A percentile compares a stretch with the other conserved stretches of the same genome.
These are phyloP conservation scores for Salix koriyanagi DNA, from an alignment of 345 rosid genomes.

Conservation along the genomic window DNA sequence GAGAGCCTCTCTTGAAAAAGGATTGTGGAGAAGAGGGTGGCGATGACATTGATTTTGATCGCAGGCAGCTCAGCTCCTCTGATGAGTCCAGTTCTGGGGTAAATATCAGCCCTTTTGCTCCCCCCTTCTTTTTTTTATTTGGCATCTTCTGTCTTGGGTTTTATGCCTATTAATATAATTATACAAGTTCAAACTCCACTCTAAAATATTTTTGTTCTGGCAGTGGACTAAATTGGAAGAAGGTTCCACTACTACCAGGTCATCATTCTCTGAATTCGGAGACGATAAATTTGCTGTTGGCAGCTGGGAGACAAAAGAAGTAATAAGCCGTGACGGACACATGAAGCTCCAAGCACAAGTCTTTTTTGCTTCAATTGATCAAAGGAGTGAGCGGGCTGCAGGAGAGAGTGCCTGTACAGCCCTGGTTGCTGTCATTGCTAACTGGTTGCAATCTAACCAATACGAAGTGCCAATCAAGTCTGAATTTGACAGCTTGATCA, in stretches of 20 bases:
- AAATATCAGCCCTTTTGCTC: not conserved
- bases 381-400: conserved; percentile 61
- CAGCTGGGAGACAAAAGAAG: conserved; percentile 60
- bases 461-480: conserved; percentile 54
- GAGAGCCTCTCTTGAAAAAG: conserved; percentile 54
- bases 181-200: not conserved
- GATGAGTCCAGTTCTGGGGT: conserved; percentile 53
- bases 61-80: conserved; percentile 57
- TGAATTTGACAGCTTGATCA: conserved; percentile 54
- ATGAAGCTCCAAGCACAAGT: conserved; percentile 52
- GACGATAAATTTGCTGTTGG: conserved; percentile 55
- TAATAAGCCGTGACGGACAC: conserved; percentile 53
- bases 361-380: conserved; percentile 70
- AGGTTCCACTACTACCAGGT: conserved; percentile 33
- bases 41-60: conserved; percentile 55
- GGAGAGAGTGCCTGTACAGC: conserved; percentile 79
- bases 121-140: not conserved
- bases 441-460: conserved; percentile 56
- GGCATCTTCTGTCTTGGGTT: not conserved
- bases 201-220: conserved; percentile 10
- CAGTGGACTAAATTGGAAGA: conserved; percentile 44
- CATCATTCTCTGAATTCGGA: conserved; percentile 55
- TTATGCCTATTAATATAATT: not conserved
- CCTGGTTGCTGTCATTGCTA: conserved; percentile 58
- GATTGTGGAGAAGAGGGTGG: conserved; percentile 56